Evolutionary conservation across 768 basidiomycete genomes (phyloP).

Genomic region (Boletus huronensis): DNA sequence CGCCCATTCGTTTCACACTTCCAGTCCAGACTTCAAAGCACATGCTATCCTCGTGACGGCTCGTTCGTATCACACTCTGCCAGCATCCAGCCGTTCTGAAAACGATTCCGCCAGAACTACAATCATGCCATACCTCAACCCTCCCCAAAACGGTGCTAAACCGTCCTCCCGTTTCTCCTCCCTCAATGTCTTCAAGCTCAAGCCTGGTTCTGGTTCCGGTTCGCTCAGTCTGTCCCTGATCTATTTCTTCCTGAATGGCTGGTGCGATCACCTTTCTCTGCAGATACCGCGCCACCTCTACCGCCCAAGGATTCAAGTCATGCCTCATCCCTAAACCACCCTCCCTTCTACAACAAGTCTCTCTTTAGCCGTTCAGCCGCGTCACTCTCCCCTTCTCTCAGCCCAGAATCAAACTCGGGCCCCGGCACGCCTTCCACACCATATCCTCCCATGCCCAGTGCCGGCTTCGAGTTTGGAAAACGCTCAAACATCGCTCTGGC

Average conservation of each 20-base stretch:
- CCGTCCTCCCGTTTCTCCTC: constrained; percentile 40
- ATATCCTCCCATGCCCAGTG: background rate
- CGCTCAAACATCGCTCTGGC: background rate
- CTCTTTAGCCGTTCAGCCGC: constrained; percentile 39
- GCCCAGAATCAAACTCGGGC: constrained; percentile 11
- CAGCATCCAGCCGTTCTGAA: background rate
- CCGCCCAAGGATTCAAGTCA: constrained; percentile 60
- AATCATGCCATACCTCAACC: constrained; percentile 8
- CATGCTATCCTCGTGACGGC: background rate
- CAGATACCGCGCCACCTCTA: constrained; percentile 37
- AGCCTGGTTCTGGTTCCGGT: background rate
- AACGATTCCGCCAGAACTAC: background rate
- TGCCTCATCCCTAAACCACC: constrained; percentile 16
- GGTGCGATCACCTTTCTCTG: background rate
- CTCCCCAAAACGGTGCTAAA: constrained; percentile 11
- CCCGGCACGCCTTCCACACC: constrained; percentile 24
- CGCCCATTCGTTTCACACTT: background rate
- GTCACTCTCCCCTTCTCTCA: constrained; percentile 43
- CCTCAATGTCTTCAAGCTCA: constrained; percentile 43
- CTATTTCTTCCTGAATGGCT: background rate
- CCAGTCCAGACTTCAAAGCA: background rate
- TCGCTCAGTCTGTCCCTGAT: background rate
- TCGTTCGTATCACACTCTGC: too few relatives aligned
- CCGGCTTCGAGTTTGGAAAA: constrained; percentile 2
- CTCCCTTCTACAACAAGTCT: constrained; percentile 29